Percentiles rank a stretch among this genome's conserved stretches.
These are phyloP conservation scores for Gnetum montanum DNA, from an alignment of 75 land plant species.

Conservation along the genomic window DNA sequence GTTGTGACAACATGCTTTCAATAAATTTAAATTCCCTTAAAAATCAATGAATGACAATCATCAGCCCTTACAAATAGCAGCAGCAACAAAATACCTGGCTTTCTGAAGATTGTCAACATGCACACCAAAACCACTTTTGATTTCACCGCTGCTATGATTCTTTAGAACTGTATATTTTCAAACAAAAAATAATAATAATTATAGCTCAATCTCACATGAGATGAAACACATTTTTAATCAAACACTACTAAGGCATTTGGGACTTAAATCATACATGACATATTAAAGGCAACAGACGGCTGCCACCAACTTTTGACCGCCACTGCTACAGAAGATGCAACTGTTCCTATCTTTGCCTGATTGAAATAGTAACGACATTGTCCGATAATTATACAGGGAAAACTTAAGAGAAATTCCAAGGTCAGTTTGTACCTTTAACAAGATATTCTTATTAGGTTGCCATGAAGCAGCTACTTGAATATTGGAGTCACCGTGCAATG, in stretches of 20 bases:
- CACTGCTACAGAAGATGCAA: conserved; percentile 47
- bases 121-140: conserved; percentile 65
- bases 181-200: neutral
- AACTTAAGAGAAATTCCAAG: too few relatives aligned
- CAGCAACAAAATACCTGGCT: too few relatives aligned
- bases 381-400: too few relatives aligned
- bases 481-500: conserved; percentile 17
- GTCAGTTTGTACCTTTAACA: conserved; percentile 91
- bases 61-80: too few relatives aligned
- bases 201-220: neutral
- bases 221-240: neutral
- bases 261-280: conserved; percentile 43
- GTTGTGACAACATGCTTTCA: too few relatives aligned
- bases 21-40: too few relatives aligned
- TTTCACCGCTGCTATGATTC: conserved; percentile 40
- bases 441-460: conserved; percentile 92
- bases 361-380: conserved; percentile 2
- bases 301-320: conserved; percentile 96
- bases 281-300: conserved; percentile 69
- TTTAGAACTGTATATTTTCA: conserved; percentile 35
- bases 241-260: neutral
- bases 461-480: conserved; percentile 88
- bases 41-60: too few relatives aligned
- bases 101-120: conserved; percentile 73
- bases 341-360: conserved; percentile 73